A percentile compares a stretch with the other conserved stretches of the same genome.
phyloP scores from a whole-genome alignment of 495 filamentous ascomycete species.

The Neurospora sp. region DNA sequence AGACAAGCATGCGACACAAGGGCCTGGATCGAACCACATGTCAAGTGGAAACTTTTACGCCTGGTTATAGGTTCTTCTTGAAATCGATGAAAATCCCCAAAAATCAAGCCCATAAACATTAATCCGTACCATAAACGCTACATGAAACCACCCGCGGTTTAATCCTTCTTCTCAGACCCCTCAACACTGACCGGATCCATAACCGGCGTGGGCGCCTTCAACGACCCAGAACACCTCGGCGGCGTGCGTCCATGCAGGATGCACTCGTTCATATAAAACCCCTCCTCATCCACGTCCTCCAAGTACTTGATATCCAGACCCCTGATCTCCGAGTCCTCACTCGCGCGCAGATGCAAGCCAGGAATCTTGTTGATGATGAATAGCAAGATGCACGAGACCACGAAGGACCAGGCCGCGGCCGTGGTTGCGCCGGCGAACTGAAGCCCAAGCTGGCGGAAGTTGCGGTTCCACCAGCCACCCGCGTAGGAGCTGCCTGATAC shows the following conservation, averaged over 20 bases:
- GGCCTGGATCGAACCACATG: too few relatives aligned
- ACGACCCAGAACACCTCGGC: background rate
- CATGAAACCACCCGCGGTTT: too few relatives aligned
- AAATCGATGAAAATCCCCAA: too few relatives aligned
- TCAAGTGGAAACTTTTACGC: too few relatives aligned
- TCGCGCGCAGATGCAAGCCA: constrained; percentile 59
- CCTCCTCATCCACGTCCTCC: constrained; percentile 11
- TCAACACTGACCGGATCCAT: background rate
- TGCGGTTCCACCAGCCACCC: constrained; percentile 16
- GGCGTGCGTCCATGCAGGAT: background rate
- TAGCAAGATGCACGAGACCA: constrained; percentile 65
- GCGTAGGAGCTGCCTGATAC: constrained; percentile 51
- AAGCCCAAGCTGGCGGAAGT: constrained; percentile 68
- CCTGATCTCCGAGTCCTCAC: constrained; percentile 61
- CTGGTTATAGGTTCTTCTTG: too few relatives aligned
- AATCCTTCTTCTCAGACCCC: background rate
- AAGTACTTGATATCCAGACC: constrained; percentile 61
- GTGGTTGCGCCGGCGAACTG: constrained; percentile 69
- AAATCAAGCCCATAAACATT: too few relatives aligned
- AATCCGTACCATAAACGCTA: too few relatives aligned
- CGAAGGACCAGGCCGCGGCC: constrained; percentile 69
- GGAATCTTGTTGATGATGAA: constrained; percentile 70
- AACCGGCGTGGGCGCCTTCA: background rate
- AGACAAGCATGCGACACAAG: too few relatives aligned
- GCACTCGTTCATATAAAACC: background rate